Base-by-base conservation (phyloP, 495 filamentous ascomycete genomes). In the Lindgomyces ingoldianus region DNA sequence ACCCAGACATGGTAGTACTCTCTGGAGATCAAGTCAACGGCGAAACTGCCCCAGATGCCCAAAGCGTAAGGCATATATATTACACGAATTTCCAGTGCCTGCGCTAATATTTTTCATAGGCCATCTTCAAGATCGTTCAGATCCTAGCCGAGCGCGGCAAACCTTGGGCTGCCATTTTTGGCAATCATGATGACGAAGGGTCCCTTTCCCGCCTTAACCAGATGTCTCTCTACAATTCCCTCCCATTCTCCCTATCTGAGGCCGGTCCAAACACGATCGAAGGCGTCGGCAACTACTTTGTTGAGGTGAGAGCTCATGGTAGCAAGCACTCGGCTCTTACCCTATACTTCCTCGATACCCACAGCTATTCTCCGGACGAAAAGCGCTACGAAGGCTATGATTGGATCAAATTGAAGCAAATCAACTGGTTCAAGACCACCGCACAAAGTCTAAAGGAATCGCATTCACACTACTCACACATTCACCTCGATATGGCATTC, bases 111-210 rank as follows among this genome's bases (percentile, higher is more conserved):
- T 56, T 19, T 19, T 27, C 30, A 27, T 42, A 87, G 81, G 91
- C 93, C 6, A 85, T 98, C 50, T 96, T 96, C 80, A 98, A 98
- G 76, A 91, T 91, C 63, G 91, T 91, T 18, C 87, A 91, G 62
- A 79, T 93, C 2, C 84, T 98, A 51, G 88, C 93, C 63, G 84
- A 91, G 71, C 91, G 87, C 72, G 89, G 89, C 67, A 89, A 96
- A 44, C 95, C 94, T 0, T 98, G 93, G 69, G 93, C 91, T 39
- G 85, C 88, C 49, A 98, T 98, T 57, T 96, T 97, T 70, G 94
- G 94, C 44, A 98, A 98, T 73, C 94, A 98, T 75, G 94, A 98
- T 73, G 92, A 98, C 73, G 93, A 97, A 80, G 89, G 90, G 16
- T 82, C 91, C 50, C 81, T 96, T 57, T 82, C 85, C 22, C 88